A percentile compares a stretch with the other conserved stretches of the same genome.
Evolutionary conservation across 345 rosid genomes (phyloP).

Genomic region (Linum usitatissimum): DNA sequence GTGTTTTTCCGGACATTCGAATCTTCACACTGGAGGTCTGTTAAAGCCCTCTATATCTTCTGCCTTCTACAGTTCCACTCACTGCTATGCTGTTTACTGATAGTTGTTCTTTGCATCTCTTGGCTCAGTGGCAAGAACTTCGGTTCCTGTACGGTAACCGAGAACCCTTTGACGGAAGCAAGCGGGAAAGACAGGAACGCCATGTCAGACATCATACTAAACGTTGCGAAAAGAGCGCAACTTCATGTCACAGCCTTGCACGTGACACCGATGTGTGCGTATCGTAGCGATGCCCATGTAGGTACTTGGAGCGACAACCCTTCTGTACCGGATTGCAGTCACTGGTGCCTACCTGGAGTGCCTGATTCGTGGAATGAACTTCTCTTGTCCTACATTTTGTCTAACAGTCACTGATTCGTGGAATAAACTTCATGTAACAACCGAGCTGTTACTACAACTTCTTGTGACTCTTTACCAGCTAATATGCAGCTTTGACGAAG

Average conservation of each 20-base stretch:
- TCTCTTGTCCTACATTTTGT: conserved; percentile 32
- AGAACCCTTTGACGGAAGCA: conserved; percentile 29
- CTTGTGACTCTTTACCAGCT: no score
- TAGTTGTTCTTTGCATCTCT: conserved; percentile 4
- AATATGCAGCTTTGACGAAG: no score
- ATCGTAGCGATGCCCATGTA: conserved; percentile 53
- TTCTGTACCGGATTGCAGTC: conserved; percentile 59
- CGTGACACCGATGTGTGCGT: conserved; percentile 62
- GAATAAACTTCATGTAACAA: no score
- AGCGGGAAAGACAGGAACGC: conserved; percentile 37
- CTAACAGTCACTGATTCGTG: conserved; percentile 10
- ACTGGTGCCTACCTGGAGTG: conserved; percentile 73
- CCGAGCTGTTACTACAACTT: no score
- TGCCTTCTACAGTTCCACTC: not conserved
- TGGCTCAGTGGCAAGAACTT: conserved; percentile 30
- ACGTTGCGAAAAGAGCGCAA: conserved; percentile 28
- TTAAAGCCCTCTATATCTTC: conserved; percentile 5
- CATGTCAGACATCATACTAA: conserved; percentile 33
- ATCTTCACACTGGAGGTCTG: conserved; percentile 67
- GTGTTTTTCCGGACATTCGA: conserved; percentile 72
- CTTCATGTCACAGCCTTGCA: conserved; percentile 40
- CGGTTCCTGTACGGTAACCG: conserved; percentile 48
- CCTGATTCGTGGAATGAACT: conserved; percentile 62
- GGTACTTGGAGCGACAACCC: conserved; percentile 60
- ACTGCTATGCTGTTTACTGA: conserved; percentile 3